phyloP scores from a whole-genome alignment of 1,139 yeast species.

The Taiozyma onychis region DNA sequence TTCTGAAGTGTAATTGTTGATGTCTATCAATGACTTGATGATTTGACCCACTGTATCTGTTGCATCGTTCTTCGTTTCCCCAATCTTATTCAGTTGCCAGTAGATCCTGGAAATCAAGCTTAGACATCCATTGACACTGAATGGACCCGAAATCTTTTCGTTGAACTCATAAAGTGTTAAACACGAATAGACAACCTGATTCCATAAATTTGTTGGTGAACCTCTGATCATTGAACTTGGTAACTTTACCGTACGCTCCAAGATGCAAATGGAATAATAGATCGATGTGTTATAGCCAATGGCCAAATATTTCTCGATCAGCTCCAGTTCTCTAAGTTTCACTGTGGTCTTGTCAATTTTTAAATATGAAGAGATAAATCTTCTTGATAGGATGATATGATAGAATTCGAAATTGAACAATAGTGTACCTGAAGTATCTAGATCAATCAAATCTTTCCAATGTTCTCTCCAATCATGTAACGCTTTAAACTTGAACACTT shows the following conservation, averaged over 20 bases:
- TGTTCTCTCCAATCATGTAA: slow-evolving; percentile 35
- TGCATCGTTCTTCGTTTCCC: slow-evolving; percentile 47
- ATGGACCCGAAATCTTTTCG: slow-evolving; percentile 30
- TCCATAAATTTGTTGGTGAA: slow-evolving; percentile 43
- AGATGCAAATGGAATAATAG: slow-evolving; percentile 35
- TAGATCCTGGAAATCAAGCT: slow-evolving; percentile 43
- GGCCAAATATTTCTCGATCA: slow-evolving; percentile 19
- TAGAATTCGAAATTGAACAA: slow-evolving; percentile 40
- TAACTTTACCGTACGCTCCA: slow-evolving; percentile 37
- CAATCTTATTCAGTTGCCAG: slow-evolving; percentile 50
- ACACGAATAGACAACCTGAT: slow-evolving; percentile 47
- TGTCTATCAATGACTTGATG: slow-evolving; percentile 42
- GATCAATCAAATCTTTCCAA: slow-evolving; percentile 37
- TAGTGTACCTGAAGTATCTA: slow-evolving; percentile 40
- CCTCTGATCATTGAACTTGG: slow-evolving; percentile 42
- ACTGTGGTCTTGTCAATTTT: slow-evolving; percentile 5
- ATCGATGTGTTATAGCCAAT: slow-evolving; percentile 34
- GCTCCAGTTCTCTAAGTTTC: slow-evolving; percentile 7
- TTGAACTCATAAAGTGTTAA: slow-evolving; percentile 42
- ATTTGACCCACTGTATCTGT: slow-evolving; percentile 50
- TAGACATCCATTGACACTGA: slow-evolving; percentile 31
- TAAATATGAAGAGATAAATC: slow-evolving; percentile 24
- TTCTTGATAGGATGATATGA: slow-evolving; percentile 36
- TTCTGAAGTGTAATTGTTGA: slow-evolving; percentile 7
- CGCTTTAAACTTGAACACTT: slow-evolving; percentile 26